phyloP scores from a whole-genome alignment of 768 basidiomycete genomes.

The Mycena alexandri region DNA sequence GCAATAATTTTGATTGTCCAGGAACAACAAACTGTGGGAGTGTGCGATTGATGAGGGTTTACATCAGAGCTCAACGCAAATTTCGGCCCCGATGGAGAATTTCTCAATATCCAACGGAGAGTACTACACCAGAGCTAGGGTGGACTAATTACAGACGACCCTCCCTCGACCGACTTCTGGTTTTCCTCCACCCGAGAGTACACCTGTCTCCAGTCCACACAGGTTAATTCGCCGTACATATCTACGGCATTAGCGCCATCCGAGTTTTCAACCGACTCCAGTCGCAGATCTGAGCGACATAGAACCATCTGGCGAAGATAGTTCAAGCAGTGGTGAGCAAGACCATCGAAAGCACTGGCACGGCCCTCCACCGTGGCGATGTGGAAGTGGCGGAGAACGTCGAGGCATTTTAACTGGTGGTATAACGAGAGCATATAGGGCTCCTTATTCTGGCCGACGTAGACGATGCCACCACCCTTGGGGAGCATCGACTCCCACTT shows the following conservation, averaged over 20 bases:
- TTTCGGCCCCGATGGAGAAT: too few species aligned
- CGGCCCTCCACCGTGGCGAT: constrained; percentile 7
- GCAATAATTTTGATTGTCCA: too few species aligned
- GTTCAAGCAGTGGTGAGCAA: constrained; percentile 38
- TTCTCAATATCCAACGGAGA: too few species aligned
- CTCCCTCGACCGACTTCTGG: neutral
- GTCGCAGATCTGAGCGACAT: constrained; percentile 32
- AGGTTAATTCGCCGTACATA: constrained; percentile 24
- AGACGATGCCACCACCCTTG: constrained; percentile 35
- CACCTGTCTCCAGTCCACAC: constrained; percentile 38
- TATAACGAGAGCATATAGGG: constrained; percentile 50
- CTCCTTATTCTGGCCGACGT: constrained; percentile 41
- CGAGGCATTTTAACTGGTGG: constrained; percentile 53
- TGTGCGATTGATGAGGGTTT: too few species aligned
- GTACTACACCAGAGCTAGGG: too few species aligned
- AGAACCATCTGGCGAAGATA: constrained; percentile 40
- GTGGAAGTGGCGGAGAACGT: constrained; percentile 41
- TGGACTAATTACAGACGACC: neutral
- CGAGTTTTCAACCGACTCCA: constrained; percentile 30
- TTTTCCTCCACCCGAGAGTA: constrained; percentile 23
- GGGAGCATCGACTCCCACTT: constrained; percentile 43
- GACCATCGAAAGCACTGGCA: neutral
- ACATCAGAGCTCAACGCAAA: too few species aligned
- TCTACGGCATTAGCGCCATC: constrained; percentile 18
- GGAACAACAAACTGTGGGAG: too few species aligned